These are phyloP conservation scores for Emericellopsis terricola DNA, from an alignment of 495 filamentous ascomycete species.

Conservation along the genomic window DNA sequence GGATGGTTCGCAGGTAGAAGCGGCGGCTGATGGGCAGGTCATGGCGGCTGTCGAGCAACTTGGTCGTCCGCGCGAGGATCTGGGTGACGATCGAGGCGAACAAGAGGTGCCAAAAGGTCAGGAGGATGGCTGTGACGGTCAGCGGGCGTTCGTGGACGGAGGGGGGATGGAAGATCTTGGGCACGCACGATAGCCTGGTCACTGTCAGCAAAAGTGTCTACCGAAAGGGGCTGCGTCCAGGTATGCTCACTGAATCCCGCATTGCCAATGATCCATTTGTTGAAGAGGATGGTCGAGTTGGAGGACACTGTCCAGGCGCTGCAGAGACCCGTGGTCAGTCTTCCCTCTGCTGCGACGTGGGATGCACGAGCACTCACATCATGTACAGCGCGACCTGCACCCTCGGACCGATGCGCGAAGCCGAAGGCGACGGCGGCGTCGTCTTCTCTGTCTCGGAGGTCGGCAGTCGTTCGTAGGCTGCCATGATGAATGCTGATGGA, in stretches of 20 bases:
- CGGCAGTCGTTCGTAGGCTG: too few relatives aligned
- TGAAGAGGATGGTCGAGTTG: slow-evolving; percentile 81
- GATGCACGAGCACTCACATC: not conserved
- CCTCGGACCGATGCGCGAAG: not conserved
- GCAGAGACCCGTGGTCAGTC: not conserved
- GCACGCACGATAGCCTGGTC: slow-evolving; percentile 19
- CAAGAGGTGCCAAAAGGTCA: slow-evolving; percentile 62
- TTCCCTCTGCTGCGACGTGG: slow-evolving; percentile 17
- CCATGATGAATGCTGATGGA: too few relatives aligned
- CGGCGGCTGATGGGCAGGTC: slow-evolving; percentile 49
- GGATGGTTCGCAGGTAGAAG: slow-evolving; percentile 50
- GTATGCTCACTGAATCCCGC: slow-evolving; percentile 70
- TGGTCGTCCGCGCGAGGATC: slow-evolving; percentile 48
- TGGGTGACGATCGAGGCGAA: slow-evolving; percentile 62
- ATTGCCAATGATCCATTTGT: slow-evolving; percentile 74
- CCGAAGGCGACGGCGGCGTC: not conserved
- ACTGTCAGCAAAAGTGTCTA: slow-evolving; percentile 6
- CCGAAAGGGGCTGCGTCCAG: too few relatives aligned
- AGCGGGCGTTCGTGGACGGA: not conserved
- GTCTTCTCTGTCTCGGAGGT: too few relatives aligned
- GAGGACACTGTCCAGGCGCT: slow-evolving; percentile 80
- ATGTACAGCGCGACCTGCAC: not conserved
- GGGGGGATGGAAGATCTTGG: not conserved
- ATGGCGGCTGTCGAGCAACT: slow-evolving; percentile 47
- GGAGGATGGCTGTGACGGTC: slow-evolving; percentile 22